Conservation (phyloP, 2,329 filamentous ascomycete species). For the Botrytis paeoniae region DNA sequence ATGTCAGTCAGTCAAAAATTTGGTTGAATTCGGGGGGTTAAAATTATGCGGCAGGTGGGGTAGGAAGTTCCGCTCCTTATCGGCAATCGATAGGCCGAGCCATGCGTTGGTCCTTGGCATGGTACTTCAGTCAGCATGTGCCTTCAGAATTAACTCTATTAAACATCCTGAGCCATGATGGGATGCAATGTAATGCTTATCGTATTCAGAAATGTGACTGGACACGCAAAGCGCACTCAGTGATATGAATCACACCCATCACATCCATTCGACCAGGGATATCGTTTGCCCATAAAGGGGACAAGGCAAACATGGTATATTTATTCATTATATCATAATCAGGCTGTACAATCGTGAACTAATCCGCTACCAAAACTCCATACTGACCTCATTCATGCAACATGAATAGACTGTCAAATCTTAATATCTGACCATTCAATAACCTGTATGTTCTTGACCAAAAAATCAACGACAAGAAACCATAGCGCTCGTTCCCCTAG, state of each 20-base stretch:
- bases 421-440: background rate
- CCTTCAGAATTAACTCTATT: background rate
- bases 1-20: background rate
- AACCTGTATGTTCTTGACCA: background rate
- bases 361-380: slow-evolving; percentile 5
- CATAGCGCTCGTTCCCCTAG: background rate
- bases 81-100: background rate
- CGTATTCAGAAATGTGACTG: background rate
- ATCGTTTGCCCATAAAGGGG: background rate
- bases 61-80: background rate
- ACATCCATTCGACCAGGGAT: background rate
- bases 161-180: background rate
- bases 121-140: background rate
- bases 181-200: background rate
- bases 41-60: background rate
- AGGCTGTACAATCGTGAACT: background rate
- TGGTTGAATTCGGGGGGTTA: no score
- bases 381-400: background rate
- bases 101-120: background rate
- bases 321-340: slow-evolving; percentile 19
- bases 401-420: background rate
- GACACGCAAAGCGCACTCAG: background rate
- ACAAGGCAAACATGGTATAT: background rate
- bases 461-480: background rate
- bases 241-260: background rate